Percentiles rank a stretch among this genome's conserved stretches.
These are phyloP conservation scores for Trypanosoma mega DNA, from an alignment of 208 protist species.

Conservation along the genomic window DNA sequence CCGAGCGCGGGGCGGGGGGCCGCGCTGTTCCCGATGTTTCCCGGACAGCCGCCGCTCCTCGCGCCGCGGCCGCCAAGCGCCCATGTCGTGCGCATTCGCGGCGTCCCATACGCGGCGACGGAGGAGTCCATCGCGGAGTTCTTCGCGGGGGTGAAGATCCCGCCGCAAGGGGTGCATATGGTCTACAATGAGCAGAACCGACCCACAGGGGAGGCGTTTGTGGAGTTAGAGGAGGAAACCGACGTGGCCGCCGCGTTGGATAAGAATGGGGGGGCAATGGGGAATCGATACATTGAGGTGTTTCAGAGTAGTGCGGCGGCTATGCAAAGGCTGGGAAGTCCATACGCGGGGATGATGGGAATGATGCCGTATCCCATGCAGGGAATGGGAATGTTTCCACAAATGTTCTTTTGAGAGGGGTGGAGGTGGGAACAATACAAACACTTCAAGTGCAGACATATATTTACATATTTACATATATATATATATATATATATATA, in stretches of 20 bases:
- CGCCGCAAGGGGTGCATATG: slow-evolving; percentile 47
- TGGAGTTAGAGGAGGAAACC: slow-evolving; percentile 34
- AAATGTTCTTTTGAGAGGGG: slow-evolving; percentile 12
- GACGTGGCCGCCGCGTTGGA: slow-evolving; percentile 31
- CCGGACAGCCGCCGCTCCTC: slow-evolving; percentile 20
- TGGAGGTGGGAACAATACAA: no score
- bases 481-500: not conserved
- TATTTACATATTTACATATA: not conserved
- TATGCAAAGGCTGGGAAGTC: slow-evolving; percentile 25
- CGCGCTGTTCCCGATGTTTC: slow-evolving; percentile 20
- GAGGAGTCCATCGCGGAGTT: slow-evolving; percentile 50
- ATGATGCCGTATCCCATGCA: slow-evolving; percentile 27
- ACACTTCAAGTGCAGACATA: not conserved
- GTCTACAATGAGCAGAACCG: slow-evolving; percentile 36
- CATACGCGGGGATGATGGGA: slow-evolving; percentile 22
- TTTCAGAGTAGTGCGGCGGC: slow-evolving; percentile 31
- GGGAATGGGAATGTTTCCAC: slow-evolving; percentile 14
- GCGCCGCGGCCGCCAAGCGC: slow-evolving; percentile 12
- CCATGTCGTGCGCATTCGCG: slow-evolving; percentile 41
- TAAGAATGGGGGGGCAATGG: slow-evolving; percentile 31
- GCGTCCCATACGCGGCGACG: slow-evolving; percentile 40
- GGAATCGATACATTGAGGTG: slow-evolving; percentile 47
- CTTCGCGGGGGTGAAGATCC: slow-evolving; percentile 34
- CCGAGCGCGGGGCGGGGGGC: not conserved
- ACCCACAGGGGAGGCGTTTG: slow-evolving; percentile 47